Evolutionary conservation across 768 basidiomycete genomes (phyloP), one percentile per base, ranked within the genome.

Genomic region (Thelephora ganbajun): DNA sequence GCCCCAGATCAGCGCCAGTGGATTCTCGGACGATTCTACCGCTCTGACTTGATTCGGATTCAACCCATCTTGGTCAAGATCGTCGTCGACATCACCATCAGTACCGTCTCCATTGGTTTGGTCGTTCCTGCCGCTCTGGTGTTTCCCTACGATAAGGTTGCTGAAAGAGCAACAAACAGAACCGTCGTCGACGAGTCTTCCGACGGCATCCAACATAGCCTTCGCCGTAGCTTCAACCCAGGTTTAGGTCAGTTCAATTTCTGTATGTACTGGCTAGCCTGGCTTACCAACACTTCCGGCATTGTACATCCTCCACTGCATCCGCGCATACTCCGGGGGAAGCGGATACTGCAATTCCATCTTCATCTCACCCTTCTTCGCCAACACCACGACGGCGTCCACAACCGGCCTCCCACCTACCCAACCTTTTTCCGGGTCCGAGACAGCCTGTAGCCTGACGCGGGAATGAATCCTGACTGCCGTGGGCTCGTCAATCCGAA

Each of bases 261-360:
- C 26, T 9, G 26, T 30, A 9, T 9, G 9, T 9, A 9, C 9
- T 9, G 5, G 9, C 9, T 9, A 30, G 5, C 26, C 9, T 9
- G 34, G 61, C 69, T 19, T 42, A 76, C 77, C 75, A 22, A 71
- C 67, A 48, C 74, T 79, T 13, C 79, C 78, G 0, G 79, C 77
- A 54, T 76, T 63, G 44, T 77, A 82, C 57, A 82, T 59, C 41
- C 70, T 73, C 80, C 80, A 83, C 36, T 79, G 71, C 68, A 82
- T 80, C 12, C 49, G 56, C 30, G 67, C 64, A 56, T 69, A 69
- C 56, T 83, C 80, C 0, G 79, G 79, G 1, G 80, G 80, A 11
- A 75, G 71, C 3, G 72, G 72, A 52, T 80, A 74, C 22, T 73
- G 60, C 19, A 80, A 54, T 35, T 72, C 65, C 26, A 82, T 69